Base-by-base conservation (phyloP, 208 protist genomes). In the Leptomonas seymouri region DNA sequence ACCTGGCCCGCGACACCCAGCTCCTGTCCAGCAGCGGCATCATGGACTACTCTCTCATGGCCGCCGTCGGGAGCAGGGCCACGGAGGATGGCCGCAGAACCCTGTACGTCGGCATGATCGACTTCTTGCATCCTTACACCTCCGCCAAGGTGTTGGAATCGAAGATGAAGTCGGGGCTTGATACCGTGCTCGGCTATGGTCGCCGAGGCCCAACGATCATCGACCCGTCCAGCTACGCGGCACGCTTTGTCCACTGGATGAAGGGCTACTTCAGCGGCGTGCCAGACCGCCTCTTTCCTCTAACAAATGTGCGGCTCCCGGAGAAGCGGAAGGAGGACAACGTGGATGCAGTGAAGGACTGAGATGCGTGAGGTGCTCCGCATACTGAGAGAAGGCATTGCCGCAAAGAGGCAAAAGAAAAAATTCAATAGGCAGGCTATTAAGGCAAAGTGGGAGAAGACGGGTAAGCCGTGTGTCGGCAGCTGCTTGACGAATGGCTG, bases 11-110 rank as follows among this genome's bases (percentile, higher is more conserved):
- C n/a, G 91, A 96, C 71, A 78, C 85, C 25, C 57, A 82, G 34
- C 49, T 93, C 44, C 76, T 96, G 31, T 56, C 71, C 0, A 71
- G 70, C 2, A 76, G 76, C 39, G 72, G 70, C 21, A 84, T 93
- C 34, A 93, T 93, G 85, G 91, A 96, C 70, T 96, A 96, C 70
- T 94, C 88, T 0, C 76, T 93, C 15, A 69, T 93, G 72, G 83
- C 81, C n/a, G 78, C 76, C 11, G 51, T 84, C 7, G 55, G 59
- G 34, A 9, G 34, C 34, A 9, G 9, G 34, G 34, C 9, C 34
- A 9, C 3, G 7, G 34, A 3, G 34, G 9, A 39, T 3, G 34
- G 34, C 53, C 14, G 12, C 20, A 25, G 49, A 25, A 25, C 34
- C 18, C 30, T 76, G 49, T 73, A 63, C 42, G 63, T 95, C 20